Evolutionary conservation across 345 rosid species (phyloP).

Genomic region (Cardiospermum halicacabum): DNA sequence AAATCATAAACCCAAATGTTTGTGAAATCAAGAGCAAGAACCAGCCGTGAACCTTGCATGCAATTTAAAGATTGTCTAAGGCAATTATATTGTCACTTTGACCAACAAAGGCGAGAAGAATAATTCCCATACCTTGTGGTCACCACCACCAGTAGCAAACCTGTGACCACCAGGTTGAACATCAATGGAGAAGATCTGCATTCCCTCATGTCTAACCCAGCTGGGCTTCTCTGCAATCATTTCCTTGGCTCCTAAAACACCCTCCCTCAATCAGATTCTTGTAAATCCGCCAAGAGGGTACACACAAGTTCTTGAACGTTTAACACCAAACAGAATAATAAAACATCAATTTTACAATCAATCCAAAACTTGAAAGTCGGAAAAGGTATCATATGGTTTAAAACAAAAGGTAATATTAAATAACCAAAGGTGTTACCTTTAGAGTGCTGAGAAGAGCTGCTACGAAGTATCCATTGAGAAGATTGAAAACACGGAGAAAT

Average conservation of each 20-base stretch:
- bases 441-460: not conserved
- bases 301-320: slow-evolving; percentile 19
- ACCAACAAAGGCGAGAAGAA: not conserved
- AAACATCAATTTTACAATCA: slow-evolving; percentile 8
- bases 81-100: not conserved
- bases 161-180: slow-evolving; percentile 93
- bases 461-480: not conserved
- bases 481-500: too few species aligned
- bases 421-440: not conserved
- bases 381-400: not conserved
- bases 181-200: slow-evolving; percentile 96
- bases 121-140: slow-evolving; percentile 72
- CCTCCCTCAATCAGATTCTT: slow-evolving; percentile 10
- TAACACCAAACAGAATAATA: not conserved
- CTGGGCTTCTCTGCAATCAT: slow-evolving; percentile 97
- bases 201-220: slow-evolving; percentile 97
- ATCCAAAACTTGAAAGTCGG: not conserved
- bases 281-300: slow-evolving; percentile 11
- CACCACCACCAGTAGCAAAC: slow-evolving; percentile 99
- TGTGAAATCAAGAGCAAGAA: not conserved
- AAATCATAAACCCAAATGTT: not conserved
- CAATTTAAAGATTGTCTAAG: not conserved
- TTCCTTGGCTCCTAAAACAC: slow-evolving; percentile 21
- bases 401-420: not conserved
- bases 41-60: not conserved